Percentiles rank a stretch among this genome's conserved stretches.
Evolutionary conservation across 768 basidiomycete species (phyloP).

Genomic region (Trametes cubensis): DNA sequence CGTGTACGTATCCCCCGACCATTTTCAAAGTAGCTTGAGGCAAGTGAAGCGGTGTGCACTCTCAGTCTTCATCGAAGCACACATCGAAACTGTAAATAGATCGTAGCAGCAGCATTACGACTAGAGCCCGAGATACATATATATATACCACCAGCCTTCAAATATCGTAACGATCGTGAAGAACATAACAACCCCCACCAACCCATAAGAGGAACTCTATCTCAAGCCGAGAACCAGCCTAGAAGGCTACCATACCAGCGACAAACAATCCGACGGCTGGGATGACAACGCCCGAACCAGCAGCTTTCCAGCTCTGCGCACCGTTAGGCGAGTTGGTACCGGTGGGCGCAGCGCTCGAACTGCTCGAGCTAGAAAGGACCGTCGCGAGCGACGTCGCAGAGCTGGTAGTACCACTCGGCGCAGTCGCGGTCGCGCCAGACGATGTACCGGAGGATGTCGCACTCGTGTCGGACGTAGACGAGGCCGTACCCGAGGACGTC

Average conservation of each 20-base stretch:
- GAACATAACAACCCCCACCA: too few relatives aligned
- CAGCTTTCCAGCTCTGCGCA: neutral
- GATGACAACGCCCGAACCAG: neutral
- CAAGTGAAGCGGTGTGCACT: too few relatives aligned
- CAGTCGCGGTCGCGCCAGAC: neutral
- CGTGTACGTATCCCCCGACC: too few relatives aligned
- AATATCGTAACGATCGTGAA: too few relatives aligned
- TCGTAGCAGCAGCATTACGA: too few relatives aligned
- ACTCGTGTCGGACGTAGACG: neutral
- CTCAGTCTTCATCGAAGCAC: too few relatives aligned
- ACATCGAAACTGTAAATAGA: too few relatives aligned
- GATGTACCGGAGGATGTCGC: neutral
- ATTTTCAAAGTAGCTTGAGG: too few relatives aligned
- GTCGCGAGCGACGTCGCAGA: neutral
- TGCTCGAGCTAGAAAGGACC: neutral
- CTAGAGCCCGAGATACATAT: too few relatives aligned
- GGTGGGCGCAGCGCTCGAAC: neutral
- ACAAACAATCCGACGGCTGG: neutral
- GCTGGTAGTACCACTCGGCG: neutral
- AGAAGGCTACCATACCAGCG: neutral
- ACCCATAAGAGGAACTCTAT: too few relatives aligned
- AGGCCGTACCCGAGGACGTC: neutral
- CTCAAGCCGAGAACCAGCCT: neutral
- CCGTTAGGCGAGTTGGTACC: neutral
- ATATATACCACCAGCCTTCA: too few relatives aligned